phyloP scores from a whole-genome alignment of 805 yeast species.

The Pichia scutulata region DNA sequence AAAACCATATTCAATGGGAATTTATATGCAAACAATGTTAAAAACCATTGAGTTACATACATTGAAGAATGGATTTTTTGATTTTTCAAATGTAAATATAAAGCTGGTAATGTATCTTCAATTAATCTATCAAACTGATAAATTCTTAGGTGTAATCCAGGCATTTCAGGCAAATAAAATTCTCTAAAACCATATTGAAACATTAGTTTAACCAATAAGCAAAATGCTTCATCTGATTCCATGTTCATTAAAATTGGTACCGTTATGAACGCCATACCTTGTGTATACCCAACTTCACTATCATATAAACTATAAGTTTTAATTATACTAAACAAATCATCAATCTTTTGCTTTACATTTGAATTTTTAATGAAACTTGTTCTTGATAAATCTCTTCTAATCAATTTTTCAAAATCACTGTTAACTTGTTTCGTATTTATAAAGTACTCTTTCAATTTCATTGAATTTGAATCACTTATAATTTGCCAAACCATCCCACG shows the following conservation, averaged over 20 bases:
- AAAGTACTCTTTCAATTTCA: conserved; percentile 53
- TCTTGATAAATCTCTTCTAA: conserved; percentile 74
- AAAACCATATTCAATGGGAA: conserved; percentile 86
- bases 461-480: conserved; percentile 69
- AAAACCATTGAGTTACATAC: conserved; percentile 98
- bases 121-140: conserved; percentile 87
- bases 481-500: conserved; percentile 93
- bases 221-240: conserved; percentile 79
- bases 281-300: conserved; percentile 94
- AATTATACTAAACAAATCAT: conserved; percentile 63
- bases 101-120: conserved; percentile 66
- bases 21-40: conserved; percentile 90
- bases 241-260: conserved; percentile 79
- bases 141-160: conserved; percentile 75
- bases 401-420: conserved; percentile 65
- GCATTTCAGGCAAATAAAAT: conserved; percentile 83
- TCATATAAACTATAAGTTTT: conserved; percentile 82
- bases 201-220: conserved; percentile 76
- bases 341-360: conserved; percentile 47
- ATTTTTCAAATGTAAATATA: conserved; percentile 67
- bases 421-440: conserved; percentile 37
- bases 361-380: conserved; percentile 69
- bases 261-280: conserved; percentile 92
- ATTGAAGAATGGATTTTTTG: conserved; percentile 88
- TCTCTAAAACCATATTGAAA: conserved; percentile 73